phyloP scores from a whole-genome alignment of 75 land plant genomes.

The Isoetes taiwanensis region DNA sequence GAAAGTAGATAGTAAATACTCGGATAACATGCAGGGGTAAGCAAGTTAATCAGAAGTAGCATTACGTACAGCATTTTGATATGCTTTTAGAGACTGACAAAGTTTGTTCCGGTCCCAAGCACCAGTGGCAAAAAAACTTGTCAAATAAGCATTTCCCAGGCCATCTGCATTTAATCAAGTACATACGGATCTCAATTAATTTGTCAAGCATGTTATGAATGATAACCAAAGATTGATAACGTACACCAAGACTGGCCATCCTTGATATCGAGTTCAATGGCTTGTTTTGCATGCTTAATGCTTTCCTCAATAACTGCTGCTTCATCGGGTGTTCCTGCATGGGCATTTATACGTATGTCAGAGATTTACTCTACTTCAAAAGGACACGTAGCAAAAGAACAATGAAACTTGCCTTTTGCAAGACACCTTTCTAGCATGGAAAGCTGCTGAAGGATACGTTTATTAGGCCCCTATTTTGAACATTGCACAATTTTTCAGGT shows the following conservation, averaged over 20 bases:
- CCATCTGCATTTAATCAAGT: too few species aligned
- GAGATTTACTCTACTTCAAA: background rate
- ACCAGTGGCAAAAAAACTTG: slow-evolving; percentile 82
- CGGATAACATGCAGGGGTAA: too few species aligned
- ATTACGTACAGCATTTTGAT: slow-evolving; percentile 84
- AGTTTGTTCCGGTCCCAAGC: slow-evolving; percentile 80
- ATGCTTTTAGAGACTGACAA: slow-evolving; percentile 70
- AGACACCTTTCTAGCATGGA: slow-evolving; percentile 90
- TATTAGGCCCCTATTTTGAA: slow-evolving; percentile 57
- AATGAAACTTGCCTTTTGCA: slow-evolving; percentile 56
- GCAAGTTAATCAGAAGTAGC: too few species aligned
- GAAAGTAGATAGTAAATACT: too few species aligned
- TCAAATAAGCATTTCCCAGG: slow-evolving; percentile 86
- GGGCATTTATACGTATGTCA: background rate
- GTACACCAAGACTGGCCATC: slow-evolving; percentile 99
- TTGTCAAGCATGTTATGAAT: too few species aligned
- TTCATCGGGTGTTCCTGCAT: slow-evolving; percentile 43
- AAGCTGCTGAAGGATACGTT: slow-evolving; percentile 62
- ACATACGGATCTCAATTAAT: too few species aligned
- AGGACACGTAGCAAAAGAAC: too few species aligned
- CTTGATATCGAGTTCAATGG: slow-evolving; percentile 74
- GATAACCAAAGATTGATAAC: slow-evolving; percentile 10
- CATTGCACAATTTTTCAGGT: background rate
- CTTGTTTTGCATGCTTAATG: slow-evolving; percentile 85
- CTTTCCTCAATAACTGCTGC: slow-evolving; percentile 67